Percentiles rank a stretch among this genome's conserved stretches.
Evolutionary conservation across 148 eudicot species (phyloP).

Genomic region (Linanthus parryae): DNA sequence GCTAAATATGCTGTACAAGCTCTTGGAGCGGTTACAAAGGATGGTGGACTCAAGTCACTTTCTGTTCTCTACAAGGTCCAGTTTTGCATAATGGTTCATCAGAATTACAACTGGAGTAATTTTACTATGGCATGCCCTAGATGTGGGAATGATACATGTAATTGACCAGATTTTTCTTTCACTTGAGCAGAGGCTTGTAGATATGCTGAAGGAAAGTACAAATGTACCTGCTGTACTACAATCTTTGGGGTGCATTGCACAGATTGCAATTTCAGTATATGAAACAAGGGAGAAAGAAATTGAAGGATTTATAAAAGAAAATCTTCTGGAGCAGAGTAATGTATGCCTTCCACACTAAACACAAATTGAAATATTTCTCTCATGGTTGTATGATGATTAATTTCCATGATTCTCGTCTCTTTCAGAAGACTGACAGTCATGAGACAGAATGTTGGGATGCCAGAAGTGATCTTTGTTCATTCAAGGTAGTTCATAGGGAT

Average conservation of each 20-base stretch:
- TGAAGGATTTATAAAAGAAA: slow-evolving; percentile 55
- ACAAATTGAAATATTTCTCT: too few relatives aligned
- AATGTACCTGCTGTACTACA: slow-evolving; percentile 91
- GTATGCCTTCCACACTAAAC: slow-evolving; percentile 39
- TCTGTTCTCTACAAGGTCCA: slow-evolving; percentile 94
- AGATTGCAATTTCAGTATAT: slow-evolving; percentile 93
- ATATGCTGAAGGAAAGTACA: slow-evolving; percentile 78
- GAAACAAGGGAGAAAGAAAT: slow-evolving; percentile 93
- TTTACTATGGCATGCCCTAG: not conserved
- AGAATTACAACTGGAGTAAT: not conserved
- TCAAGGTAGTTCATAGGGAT: too few relatives aligned
- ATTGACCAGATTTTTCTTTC: slow-evolving; percentile 6
- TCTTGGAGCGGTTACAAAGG: slow-evolving; percentile 92
- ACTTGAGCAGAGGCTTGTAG: slow-evolving; percentile 83
- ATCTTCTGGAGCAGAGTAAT: slow-evolving; percentile 55
- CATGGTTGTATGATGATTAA: not conserved
- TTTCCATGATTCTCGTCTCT: slow-evolving; percentile 13
- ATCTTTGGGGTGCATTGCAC: slow-evolving; percentile 95
- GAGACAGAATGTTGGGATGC: slow-evolving; percentile 73
- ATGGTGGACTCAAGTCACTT: slow-evolving; percentile 88
- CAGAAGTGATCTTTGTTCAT: slow-evolving; percentile 70
- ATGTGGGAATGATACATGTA: not conserved
- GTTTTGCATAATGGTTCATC: not conserved
- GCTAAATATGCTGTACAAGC: slow-evolving; percentile 99
- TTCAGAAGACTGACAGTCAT: slow-evolving; percentile 56